phyloP scores from a whole-genome alignment of 352 stramenopile species.

The Pilasporangium apinafurcum region DNA sequence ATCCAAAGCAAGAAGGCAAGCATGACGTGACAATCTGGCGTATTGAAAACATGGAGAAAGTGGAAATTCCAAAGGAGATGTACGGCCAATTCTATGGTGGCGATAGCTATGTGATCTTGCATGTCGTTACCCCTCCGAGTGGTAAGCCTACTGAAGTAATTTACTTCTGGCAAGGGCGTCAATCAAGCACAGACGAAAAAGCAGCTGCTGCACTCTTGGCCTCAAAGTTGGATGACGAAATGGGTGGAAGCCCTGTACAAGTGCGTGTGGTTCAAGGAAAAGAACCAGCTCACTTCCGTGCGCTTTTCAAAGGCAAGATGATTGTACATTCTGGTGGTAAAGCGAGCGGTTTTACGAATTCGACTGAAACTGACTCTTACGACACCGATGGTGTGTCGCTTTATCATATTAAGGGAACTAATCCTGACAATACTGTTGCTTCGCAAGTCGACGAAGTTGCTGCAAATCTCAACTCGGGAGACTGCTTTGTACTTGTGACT shows the following conservation, averaged over 20 bases:
- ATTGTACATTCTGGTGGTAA: conserved; percentile 87
- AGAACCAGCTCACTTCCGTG: conserved; percentile 83
- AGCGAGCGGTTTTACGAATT: conserved; percentile 85
- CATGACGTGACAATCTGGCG: conserved; percentile 86
- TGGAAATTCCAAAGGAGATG: conserved; percentile 56
- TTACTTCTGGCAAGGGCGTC: conserved; percentile 91
- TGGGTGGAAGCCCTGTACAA: conserved; percentile 82
- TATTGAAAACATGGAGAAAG: conserved; percentile 89
- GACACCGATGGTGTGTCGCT: conserved; percentile 82
- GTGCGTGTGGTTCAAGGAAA: conserved; percentile 84
- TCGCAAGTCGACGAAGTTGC: conserved; percentile 76
- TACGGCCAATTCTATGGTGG: conserved; percentile 93
- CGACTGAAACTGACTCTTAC: conserved; percentile 76
- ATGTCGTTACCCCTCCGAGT: conserved; percentile 58
- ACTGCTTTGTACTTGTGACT: conserved; percentile 83
- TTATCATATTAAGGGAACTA: conserved; percentile 90
- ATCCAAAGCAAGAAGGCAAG: conserved; percentile 57
- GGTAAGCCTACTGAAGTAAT: conserved; percentile 81
- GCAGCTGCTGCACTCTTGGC: conserved; percentile 54
- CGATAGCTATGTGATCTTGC: conserved; percentile 95
- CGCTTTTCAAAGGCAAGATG: conserved; percentile 89
- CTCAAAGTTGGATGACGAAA: conserved; percentile 76
- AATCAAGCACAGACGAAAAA: conserved; percentile 86
- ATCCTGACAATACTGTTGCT: conserved; percentile 78
- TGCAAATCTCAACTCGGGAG: conserved; percentile 82